phyloP scores from a whole-genome alignment of 2,329 filamentous ascomycete genomes.

The Exserohilum rostratum region DNA sequence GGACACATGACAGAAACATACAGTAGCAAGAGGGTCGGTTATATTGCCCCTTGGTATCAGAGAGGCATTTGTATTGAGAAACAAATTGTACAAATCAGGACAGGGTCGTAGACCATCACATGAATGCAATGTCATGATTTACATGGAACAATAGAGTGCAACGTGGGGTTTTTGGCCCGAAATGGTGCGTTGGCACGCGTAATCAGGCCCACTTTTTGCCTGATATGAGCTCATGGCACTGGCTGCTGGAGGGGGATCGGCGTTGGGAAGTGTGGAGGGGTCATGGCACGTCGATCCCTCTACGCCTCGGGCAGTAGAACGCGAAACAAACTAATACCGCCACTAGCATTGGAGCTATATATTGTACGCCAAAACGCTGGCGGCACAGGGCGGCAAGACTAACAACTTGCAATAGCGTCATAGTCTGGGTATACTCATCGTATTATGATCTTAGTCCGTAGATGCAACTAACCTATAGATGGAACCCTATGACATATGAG shows the following conservation, averaged over 20 bases:
- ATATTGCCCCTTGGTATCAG: not conserved
- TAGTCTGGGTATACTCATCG: not conserved
- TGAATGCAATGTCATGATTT: not conserved
- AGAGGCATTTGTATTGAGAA: not conserved
- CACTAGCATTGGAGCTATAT: no score
- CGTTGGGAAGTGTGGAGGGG: not conserved
- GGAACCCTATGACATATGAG: no score
- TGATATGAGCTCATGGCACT: not conserved
- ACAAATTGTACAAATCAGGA: conserved; percentile 7
- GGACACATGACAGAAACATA: not conserved
- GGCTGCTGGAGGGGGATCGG: not conserved
- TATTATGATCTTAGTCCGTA: not conserved
- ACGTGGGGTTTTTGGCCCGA: not conserved
- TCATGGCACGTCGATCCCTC: not conserved
- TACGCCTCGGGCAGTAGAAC: not conserved
- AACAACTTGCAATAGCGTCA: not conserved
- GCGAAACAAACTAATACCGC: no score
- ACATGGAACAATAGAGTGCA: not conserved
- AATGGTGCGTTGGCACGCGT: not conserved
- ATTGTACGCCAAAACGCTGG: no score
- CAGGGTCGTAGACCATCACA: conserved; percentile 3
- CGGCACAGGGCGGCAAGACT: not conserved
- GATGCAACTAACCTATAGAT: not conserved
- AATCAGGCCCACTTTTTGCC: not conserved
- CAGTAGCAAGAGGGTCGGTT: not conserved